These are phyloP conservation scores for Eruca vesicaria DNA, from an alignment of 441 rosid genomes.

Conservation along the genomic window DNA sequence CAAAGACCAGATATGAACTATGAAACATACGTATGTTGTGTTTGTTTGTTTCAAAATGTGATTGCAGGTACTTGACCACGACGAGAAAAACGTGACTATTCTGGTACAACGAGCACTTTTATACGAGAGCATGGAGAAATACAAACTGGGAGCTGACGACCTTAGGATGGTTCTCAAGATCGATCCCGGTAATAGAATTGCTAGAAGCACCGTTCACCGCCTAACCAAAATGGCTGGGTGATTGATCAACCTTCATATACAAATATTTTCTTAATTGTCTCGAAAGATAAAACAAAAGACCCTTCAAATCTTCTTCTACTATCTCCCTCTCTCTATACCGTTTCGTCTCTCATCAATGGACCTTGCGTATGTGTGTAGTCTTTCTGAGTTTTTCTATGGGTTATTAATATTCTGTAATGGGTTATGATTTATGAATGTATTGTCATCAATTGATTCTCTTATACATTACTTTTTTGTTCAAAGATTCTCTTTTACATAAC, in stretches of 20 bases:
- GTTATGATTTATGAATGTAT: not conserved
- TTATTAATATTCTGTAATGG: not conserved
- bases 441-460: not conserved
- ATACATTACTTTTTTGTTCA: not conserved
- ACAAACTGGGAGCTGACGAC: conserved; percentile 95
- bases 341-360: conserved; percentile 10
- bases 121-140: conserved; percentile 96
- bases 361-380: conserved; percentile 8
- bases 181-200: conserved; percentile 80
- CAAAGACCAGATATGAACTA: not conserved
- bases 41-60: not conserved
- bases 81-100: conserved; percentile 59
- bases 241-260: conserved; percentile 11
- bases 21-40: not conserved
- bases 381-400: not conserved
- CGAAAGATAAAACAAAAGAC: not conserved
- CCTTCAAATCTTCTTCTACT: not conserved
- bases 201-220: conserved; percentile 93
- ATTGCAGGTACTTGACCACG: conserved; percentile 72
- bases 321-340: not conserved
- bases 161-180: conserved; percentile 84
- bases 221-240: conserved; percentile 75
- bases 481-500: not conserved
- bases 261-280: not conserved
- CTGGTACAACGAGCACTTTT: conserved; percentile 92